These are phyloP conservation scores for Colletotrichum sp. DNA, from an alignment of 2,329 filamentous ascomycete species.

Conservation along the genomic window DNA sequence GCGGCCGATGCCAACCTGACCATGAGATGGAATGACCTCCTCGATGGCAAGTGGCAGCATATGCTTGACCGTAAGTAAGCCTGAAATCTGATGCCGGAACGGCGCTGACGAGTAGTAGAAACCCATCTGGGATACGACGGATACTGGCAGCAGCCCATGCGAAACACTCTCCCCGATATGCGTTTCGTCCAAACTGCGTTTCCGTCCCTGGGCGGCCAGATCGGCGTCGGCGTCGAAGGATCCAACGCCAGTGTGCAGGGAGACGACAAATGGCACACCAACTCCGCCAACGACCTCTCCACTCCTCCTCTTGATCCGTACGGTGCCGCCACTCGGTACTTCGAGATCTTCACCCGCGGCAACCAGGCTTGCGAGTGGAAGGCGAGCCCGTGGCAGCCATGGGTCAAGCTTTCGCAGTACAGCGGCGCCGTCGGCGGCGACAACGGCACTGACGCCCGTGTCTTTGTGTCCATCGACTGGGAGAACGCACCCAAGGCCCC, in stretches of 20 bases:
- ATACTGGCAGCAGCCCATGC: constrained; percentile 76
- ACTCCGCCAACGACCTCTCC: constrained; percentile 56
- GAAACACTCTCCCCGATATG: constrained; percentile 68
- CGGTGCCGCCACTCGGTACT: constrained; percentile 59
- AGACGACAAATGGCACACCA: constrained; percentile 52
- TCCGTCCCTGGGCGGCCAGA: constrained; percentile 63
- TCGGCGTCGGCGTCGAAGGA: constrained; percentile 69
- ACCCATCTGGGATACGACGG: constrained; percentile 60
- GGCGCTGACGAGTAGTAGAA: constrained; percentile 32
- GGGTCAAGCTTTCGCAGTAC: constrained; percentile 55
- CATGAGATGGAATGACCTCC: constrained; percentile 59
- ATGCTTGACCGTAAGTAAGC: constrained; percentile 60
- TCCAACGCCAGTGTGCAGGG: constrained; percentile 71
- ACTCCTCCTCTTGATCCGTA: constrained; percentile 65
- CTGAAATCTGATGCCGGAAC: fast-evolving
- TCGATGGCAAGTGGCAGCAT: constrained; percentile 67
- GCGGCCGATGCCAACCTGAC: constrained; percentile 63
- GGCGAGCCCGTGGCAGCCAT: constrained; percentile 51
- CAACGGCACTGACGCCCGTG: constrained; percentile 56
- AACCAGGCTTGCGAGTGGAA: constrained; percentile 57
- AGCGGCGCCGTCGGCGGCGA: constrained; percentile 54
- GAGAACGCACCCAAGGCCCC: constrained; percentile 60
- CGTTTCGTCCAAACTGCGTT: constrained; percentile 64
- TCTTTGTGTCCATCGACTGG: constrained; percentile 62
- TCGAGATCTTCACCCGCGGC: constrained; percentile 69